Percentiles rank a stretch among this genome's conserved stretches.
Conservation (phyloP, 2,329 filamentous ascomycete genomes). For the Pyricularia sp. region DNA sequence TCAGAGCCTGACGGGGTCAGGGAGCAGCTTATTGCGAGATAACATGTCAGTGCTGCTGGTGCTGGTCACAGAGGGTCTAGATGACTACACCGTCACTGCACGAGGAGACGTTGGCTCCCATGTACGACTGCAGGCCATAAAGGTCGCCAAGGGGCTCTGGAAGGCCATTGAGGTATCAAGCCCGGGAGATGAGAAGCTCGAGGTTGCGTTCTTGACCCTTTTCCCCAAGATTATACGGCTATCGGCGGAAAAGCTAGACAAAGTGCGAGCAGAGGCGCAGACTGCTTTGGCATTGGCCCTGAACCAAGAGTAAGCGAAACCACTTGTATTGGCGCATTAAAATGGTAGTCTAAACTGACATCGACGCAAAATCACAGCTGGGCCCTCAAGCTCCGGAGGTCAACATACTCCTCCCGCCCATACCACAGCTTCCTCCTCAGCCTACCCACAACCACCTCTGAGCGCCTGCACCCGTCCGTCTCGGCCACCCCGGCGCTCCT, state of each 20-base stretch:
- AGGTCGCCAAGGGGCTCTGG: conserved; percentile 61
- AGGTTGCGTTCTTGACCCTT: conserved; percentile 25
- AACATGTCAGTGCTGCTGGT: conserved; percentile 30
- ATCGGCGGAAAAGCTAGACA: conserved; percentile 82
- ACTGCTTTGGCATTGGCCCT: conserved; percentile 37
- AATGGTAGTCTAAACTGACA: background rate
- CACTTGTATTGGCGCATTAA: conserved; percentile 4
- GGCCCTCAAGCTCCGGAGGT: conserved; percentile 19
- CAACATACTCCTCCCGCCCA: conserved; percentile 46
- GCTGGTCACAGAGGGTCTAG: conserved; percentile 50
- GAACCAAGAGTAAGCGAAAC: conserved; percentile 30
- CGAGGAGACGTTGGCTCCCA: conserved; percentile 85
- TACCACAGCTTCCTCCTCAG: conserved; percentile 46
- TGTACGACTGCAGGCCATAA: conserved; percentile 70
- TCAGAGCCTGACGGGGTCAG: conserved; percentile 34
- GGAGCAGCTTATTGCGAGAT: conserved; percentile 32
- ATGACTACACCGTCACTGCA: conserved; percentile 86
- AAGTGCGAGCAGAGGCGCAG: conserved; percentile 63
- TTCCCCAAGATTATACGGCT: conserved; percentile 53
- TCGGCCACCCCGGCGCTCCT: conserved; percentile 18
- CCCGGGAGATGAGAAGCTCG: background rate
- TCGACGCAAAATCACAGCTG: background rate
- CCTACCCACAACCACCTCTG: conserved; percentile 23
- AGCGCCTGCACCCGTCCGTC: conserved; percentile 27
- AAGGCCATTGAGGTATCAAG: background rate